Evolutionary conservation across 2,329 filamentous ascomycete genomes (phyloP), one percentile per base, ranked within the genome.

Genomic region (Cordyceps fumosorosea): DNA sequence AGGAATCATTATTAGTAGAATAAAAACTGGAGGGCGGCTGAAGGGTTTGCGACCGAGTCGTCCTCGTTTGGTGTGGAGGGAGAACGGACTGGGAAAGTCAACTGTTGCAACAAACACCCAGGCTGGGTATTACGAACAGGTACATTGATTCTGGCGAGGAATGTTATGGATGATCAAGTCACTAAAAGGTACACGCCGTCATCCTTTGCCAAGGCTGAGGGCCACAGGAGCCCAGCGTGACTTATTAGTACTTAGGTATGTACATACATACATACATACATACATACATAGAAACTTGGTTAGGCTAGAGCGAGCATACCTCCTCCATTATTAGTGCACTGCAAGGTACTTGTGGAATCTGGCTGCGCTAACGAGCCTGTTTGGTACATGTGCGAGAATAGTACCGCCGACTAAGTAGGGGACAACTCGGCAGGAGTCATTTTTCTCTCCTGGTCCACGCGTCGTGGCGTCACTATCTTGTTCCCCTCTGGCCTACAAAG

Each of bases 381-480:
- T 20, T 45, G 14, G 6, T 20, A 18, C 10, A 22, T 32, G 22
- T 54, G 22, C 20, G 20, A 40, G 52, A 16, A 26, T 54, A 32
- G 12, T n/a, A 40, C n/a, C n/a, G n/a, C n/a, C n/a, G n/a, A n/a
- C n/a, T n/a, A n/a, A n/a, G 34, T 54, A 32, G 52, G 52, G 44
- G 42, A 29, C 37, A 24, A 16, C 8, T 42, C 6, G 12, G 12
- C 14, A 34, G 18, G 37, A 55, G 53, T 34, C 52, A 55, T 55
- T 42, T 55, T 55, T 55, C n/a, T 26, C 53, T 55, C 37, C 37
- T 55, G 29, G 53, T 55, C 53, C 53, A 55, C 53, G 53, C 53
- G 53, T 55, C 53, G 53, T 55, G 53, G 40, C 40, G 24, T 44
- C 22, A 29, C 37, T 44, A 34, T 55, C 37, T 44, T 37, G 2